Conservation (phyloP, 1,284 basidiomycete genomes). For the Leccinum pachyderme region DNA sequence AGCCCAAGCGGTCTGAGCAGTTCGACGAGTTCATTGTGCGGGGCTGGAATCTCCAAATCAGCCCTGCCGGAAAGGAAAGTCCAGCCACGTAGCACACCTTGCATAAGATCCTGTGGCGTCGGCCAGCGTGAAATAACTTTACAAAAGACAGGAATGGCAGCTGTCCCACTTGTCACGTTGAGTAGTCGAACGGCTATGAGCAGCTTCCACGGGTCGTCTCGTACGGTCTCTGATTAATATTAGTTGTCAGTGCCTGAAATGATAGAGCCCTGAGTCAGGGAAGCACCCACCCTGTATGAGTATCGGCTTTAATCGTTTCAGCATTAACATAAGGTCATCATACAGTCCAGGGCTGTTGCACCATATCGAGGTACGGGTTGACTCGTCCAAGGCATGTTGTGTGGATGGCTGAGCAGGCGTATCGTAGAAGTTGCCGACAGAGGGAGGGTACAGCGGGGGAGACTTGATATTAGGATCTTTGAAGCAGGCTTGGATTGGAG, state of each 20-base stretch:
- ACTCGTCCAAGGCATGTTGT: background rate
- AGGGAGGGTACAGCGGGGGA: background rate
- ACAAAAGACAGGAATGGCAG: conserved; percentile 44
- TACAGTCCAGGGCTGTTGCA: conserved; percentile 7
- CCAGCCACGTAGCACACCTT: conserved; percentile 37
- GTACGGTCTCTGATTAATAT: conserved; percentile 22
- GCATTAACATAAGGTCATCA: conserved; percentile 27
- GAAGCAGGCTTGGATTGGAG: conserved; percentile 8
- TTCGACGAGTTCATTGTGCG: conserved; percentile 40
- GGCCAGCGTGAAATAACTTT: conserved; percentile 51
- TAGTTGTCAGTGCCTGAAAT: background rate
- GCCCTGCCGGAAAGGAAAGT: background rate
- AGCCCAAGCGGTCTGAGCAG: conserved; percentile 52
- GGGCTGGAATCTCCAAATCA: conserved; percentile 5
- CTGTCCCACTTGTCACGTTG: conserved; percentile 33
- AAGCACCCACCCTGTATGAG: conserved; percentile 28
- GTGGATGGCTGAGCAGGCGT: too few relatives aligned
- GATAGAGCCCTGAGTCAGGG: background rate
- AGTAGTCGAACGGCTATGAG: conserved; percentile 31
- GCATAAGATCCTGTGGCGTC: conserved; percentile 47
- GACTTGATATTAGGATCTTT: conserved; percentile 6
- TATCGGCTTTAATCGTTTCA: conserved; percentile 32
- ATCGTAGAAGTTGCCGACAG: background rate
- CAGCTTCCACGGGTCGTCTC: conserved; percentile 33
- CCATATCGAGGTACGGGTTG: background rate